Conservation (phyloP, 352 stramenopile genomes). For the Phytopythium montanum region DNA sequence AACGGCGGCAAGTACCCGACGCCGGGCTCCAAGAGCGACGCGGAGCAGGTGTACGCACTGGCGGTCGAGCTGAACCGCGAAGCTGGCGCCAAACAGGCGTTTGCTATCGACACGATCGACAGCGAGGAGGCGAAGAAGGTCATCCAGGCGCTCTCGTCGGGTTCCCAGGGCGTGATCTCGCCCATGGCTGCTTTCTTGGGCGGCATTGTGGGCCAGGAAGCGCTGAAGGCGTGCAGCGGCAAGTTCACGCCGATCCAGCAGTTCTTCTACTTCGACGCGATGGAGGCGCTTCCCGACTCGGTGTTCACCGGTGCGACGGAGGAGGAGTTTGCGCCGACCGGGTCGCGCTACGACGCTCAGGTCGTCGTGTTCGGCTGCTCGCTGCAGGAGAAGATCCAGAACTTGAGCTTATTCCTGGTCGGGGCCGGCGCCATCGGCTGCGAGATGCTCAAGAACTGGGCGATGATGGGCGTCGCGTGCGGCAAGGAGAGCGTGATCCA, state of each 20-base stretch:
- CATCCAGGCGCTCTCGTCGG: slow-evolving; percentile 79
- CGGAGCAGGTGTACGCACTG: slow-evolving; percentile 84
- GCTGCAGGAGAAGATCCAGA: slow-evolving; percentile 80
- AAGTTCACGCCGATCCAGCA: slow-evolving; percentile 99
- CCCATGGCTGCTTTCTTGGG: slow-evolving; percentile 97
- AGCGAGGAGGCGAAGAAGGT: slow-evolving; percentile 68
- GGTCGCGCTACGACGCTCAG: slow-evolving; percentile 92
- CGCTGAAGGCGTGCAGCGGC: slow-evolving; percentile 97
- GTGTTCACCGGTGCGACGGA: slow-evolving; percentile 34
- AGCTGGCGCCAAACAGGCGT: slow-evolving; percentile 63
- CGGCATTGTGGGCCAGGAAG: slow-evolving; percentile 97
- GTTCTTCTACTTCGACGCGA: slow-evolving; percentile 99
- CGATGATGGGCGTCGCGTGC: slow-evolving; percentile 97
- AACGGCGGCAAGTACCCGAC: slow-evolving; percentile 76
- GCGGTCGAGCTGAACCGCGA: slow-evolving; percentile 68
- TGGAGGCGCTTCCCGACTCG: slow-evolving; percentile 94
- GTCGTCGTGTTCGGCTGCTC: slow-evolving; percentile 87
- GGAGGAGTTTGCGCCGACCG: slow-evolving; percentile 58
- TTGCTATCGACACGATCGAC: slow-evolving; percentile 59
- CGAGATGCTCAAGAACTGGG: slow-evolving; percentile 99
- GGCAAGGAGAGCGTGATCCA: slow-evolving; percentile 85
- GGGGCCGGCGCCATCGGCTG: slow-evolving; percentile 99
- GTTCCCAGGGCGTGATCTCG: slow-evolving; percentile 89
- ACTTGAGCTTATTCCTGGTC: slow-evolving; percentile 96
- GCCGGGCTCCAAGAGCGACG: slow-evolving; percentile 84